phyloP scores from a whole-genome alignment of 805 yeast genomes.

The Candida sonorensis region DNA sequence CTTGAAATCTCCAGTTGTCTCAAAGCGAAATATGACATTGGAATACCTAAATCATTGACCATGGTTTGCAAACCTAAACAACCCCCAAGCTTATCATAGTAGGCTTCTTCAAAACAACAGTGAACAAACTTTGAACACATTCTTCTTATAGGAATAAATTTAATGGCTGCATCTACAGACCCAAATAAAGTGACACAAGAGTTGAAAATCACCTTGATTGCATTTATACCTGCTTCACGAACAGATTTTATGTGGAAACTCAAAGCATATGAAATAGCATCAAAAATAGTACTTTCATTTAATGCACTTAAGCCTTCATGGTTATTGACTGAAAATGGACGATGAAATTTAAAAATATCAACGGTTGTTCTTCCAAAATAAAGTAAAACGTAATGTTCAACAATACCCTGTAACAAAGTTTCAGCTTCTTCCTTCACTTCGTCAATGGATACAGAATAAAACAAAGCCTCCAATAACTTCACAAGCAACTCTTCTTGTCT shows the following conservation, averaged over 20 bases:
- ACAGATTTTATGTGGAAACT: conserved; percentile 71
- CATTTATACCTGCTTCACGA: conserved; percentile 60
- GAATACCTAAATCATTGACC: conserved; percentile 59
- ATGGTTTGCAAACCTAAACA: conserved; percentile 73
- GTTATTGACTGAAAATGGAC: conserved; percentile 69
- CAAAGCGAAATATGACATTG: conserved; percentile 64
- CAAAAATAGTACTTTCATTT: conserved; percentile 62
- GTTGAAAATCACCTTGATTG: conserved; percentile 54
- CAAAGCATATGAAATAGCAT: conserved; percentile 72
- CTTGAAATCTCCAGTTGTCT: conserved; percentile 81
- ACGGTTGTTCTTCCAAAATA: conserved; percentile 69
- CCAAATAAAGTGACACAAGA: conserved; percentile 67
- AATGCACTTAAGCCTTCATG: conserved; percentile 71
- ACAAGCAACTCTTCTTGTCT: conserved; percentile 62
- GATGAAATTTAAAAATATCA: conserved; percentile 58
- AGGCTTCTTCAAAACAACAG: conserved; percentile 84
- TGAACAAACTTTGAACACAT: conserved; percentile 82
- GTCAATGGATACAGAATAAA: conserved; percentile 68
- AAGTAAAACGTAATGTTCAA: conserved; percentile 73
- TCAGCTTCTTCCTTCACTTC: conserved; percentile 67
- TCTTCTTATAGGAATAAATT: conserved; percentile 68
- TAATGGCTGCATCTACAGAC: conserved; percentile 52
- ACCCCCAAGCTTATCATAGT: conserved; percentile 84
- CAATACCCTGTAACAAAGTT: conserved; percentile 52
- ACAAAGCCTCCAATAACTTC: conserved; percentile 61